Evolutionary conservation across 371 early-diverging fungal species (phyloP), one percentile per base, ranked within the genome.

Genomic region (Umbelopsis sp.): DNA sequence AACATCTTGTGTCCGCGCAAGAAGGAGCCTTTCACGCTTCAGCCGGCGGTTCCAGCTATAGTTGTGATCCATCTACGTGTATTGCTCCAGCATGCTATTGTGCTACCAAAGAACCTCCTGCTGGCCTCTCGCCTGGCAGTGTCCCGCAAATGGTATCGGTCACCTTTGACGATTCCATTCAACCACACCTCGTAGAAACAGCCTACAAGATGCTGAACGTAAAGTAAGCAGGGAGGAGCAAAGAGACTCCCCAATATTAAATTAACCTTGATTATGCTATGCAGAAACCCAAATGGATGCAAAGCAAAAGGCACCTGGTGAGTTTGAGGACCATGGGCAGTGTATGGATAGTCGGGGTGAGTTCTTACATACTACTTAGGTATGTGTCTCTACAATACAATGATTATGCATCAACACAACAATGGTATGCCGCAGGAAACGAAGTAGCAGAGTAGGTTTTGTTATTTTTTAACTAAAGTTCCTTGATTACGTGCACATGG

Each of bases 101-200:
- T 69, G 88, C 92, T 3, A 83, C 89, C n/a, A 69, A 73, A 29
- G 76, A 71, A 9, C 85, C 91, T 52, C 91, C 92, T 7, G 85
- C 83, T 50, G 81, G 80, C 3, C 53, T 89, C 50, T 66, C 77
- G 32, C 82, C 87, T 35, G 72, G 76, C 41, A 84, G 86, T 50
- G 84, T 86, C 5, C 92, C 92, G 18, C 90, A 89, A 82, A 91
- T 92, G 72, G 78, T 91, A 25, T 80, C 86, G 24, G 68, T 92
- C 20, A 91, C 91, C 5, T 90, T 83, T 74, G 91, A 90, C 68
- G 92, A 92, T 74, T 83, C 89, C 6, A 67, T 92, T 48, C 90
- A 92, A 65, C 74, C 73, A 10, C 63, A 69, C 11, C 63, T 84
- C 5, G 48, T 70, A 12, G 63, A 74, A 37, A 72, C 79, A 3